Conservation (phyloP, 1,284 basidiomycete genomes). For the Hemileia vastatrix region DNA sequence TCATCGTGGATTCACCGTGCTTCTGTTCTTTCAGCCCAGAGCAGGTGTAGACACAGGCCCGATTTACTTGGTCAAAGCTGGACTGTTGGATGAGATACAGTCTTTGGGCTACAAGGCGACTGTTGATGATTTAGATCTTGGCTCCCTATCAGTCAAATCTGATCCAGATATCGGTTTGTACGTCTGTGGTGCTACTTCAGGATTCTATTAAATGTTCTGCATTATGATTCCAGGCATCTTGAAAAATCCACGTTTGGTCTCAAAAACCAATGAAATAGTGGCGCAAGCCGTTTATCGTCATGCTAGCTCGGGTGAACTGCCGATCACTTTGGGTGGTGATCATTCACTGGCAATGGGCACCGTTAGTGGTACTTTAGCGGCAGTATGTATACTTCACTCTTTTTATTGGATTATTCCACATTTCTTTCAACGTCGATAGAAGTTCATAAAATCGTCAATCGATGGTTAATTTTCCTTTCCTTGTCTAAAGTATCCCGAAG, state of each 20-base stretch:
- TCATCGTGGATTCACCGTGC: too few relatives aligned
- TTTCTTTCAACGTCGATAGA: constrained; percentile 27
- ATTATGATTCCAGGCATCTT: too few relatives aligned
- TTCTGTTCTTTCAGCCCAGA: constrained; percentile 56
- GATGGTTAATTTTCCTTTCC: constrained; percentile 50
- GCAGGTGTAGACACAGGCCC: constrained; percentile 84
- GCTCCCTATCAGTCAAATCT: constrained; percentile 42
- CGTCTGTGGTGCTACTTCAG: too few relatives aligned
- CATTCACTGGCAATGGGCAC: constrained; percentile 92
- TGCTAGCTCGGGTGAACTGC: constrained; percentile 65
- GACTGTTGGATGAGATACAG: constrained; percentile 62
- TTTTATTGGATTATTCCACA: constrained; percentile 17
- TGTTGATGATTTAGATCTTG: constrained; percentile 72
- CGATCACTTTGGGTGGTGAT: constrained; percentile 91
- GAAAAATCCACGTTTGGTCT: constrained; percentile 78
- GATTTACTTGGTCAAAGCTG: constrained; percentile 72
- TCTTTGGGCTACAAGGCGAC: constrained; percentile 73
- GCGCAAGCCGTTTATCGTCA: constrained; percentile 65
- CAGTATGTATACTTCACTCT: constrained; percentile 49
- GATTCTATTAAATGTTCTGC: too few relatives aligned
- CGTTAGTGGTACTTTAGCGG: constrained; percentile 61
- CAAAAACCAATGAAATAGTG: constrained; percentile 66
- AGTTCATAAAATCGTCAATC: background rate
- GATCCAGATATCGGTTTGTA: constrained; percentile 81
- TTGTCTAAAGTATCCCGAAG: constrained; percentile 51